Base-by-base conservation (phyloP, 805 yeast genomes). In the Schwanniomyces pseudopolymorphus region DNA sequence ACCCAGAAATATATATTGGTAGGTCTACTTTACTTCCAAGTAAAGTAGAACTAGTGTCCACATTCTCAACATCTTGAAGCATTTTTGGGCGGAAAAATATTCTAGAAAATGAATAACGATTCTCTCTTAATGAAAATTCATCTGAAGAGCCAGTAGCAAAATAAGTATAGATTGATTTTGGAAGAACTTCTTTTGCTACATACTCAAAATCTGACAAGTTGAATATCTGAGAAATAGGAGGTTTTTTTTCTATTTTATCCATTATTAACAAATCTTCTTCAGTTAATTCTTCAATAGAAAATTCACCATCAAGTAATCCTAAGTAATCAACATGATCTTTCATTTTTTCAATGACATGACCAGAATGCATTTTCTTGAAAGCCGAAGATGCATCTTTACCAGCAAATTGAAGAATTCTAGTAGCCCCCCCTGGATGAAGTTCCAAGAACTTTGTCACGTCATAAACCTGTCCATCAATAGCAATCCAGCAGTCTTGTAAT, bases 361-460 rank as follows among this genome's bases (percentile, higher is more conserved):
- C 45, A 2, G 63, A 51, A 57, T 77, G 82, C 59, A 70, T 71
- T 53, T 72, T 67, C 57, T 67, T 66, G 49, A 63, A 63, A 21
- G 60, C 64, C 17, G 49, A 46, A 24, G 79, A 68, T 4, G 79
- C 84, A 56, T 87, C 89, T 48, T 78, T 81, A 11, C 94, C 94
- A 6, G 80, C 83, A 52, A 66, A 67, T 27, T 61, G 64, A 44
- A 77, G 55, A 31, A 80, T 68, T 14, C 75, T 69, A 11, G 56
- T 52, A 39, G 55, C 59, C n/a, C 85, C 85, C 19, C 84, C 85
- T 1, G 85, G 85, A 57, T 77, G 81, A 10, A 55, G 49, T 3
- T 64, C 53, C 2, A 74, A 44, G 48, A 75, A 77, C n/a, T 56
- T 55, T 9, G 72, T 62, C 39, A 70, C 49, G 49, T 69, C 74